Conservation (phyloP, 1,139 yeast genomes). For the Candida sanyaensis region DNA sequence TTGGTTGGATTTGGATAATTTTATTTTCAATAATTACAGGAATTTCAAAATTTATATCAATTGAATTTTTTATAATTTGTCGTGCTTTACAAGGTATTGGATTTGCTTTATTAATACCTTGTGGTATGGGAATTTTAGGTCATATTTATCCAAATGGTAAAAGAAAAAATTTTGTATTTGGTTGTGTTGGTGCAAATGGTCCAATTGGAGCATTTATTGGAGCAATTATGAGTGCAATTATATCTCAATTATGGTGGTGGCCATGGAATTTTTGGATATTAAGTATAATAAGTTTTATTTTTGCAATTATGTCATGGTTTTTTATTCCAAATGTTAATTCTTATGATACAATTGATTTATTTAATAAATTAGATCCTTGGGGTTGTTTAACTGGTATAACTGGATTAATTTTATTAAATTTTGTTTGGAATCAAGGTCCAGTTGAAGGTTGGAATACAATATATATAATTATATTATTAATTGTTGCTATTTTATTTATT, state of each 20-base stretch:
- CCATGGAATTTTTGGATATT: slow-evolving; percentile 55
- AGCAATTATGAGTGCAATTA: slow-evolving; percentile 48
- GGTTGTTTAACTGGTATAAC: slow-evolving; percentile 50
- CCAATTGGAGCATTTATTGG: slow-evolving; percentile 58
- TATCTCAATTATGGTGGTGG: slow-evolving; percentile 47
- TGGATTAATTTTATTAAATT: slow-evolving; percentile 51
- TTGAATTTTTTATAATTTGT: slow-evolving; percentile 49
- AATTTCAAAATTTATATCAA: slow-evolving; percentile 42
- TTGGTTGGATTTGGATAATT: slow-evolving; percentile 47
- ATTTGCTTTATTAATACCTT: slow-evolving; percentile 53
- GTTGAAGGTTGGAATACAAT: slow-evolving; percentile 49
- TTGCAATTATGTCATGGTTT: slow-evolving; percentile 27
- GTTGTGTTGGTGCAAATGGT: slow-evolving; percentile 54
- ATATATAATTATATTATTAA: slow-evolving; percentile 46
- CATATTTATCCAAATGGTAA: slow-evolving; percentile 46
- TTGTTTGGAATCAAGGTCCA: slow-evolving; percentile 59
- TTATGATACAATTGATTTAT: slow-evolving; percentile 2
- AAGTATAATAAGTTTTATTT: slow-evolving; percentile 34
- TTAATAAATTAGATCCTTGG: slow-evolving; percentile 36
- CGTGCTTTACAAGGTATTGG: slow-evolving; percentile 60
- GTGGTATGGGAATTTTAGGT: slow-evolving; percentile 49
- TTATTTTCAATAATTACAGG: slow-evolving; percentile 53
- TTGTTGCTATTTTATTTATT: slow-evolving; percentile 40
- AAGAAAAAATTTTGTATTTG: slow-evolving; percentile 53
- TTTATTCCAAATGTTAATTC: slow-evolving; percentile 31